These are phyloP conservation scores for Fusarium hainanense DNA, from an alignment of 2,329 filamentous ascomycete species.

Conservation along the genomic window DNA sequence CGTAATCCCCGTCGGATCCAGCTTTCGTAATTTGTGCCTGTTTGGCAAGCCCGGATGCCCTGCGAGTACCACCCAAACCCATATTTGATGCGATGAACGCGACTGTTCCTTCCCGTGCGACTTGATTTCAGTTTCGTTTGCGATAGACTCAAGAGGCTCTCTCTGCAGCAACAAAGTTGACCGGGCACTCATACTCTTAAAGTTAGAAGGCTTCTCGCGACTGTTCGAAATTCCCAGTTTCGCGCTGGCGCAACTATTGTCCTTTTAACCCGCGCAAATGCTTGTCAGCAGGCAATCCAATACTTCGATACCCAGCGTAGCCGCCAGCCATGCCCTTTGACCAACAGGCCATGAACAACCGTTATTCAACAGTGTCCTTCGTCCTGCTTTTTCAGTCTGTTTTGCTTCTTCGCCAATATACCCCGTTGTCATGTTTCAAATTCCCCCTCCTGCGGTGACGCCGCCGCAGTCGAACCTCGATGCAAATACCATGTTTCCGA, in stretches of 20 bases:
- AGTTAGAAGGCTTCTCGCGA: conserved; percentile 13
- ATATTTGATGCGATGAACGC: conserved; percentile 25
- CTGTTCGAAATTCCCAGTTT: conserved; percentile 21
- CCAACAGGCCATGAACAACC: conserved; percentile 57
- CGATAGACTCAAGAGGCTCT: conserved; percentile 28
- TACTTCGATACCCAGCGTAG: conserved; percentile 34
- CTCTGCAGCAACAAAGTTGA: conserved; percentile 1
- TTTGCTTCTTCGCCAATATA: conserved; percentile 43
- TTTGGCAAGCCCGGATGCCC: conserved; percentile 1
- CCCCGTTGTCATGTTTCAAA: conserved; percentile 60
- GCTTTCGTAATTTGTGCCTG: not conserved
- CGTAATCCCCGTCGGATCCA: not conserved
- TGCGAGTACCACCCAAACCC: conserved; percentile 10
- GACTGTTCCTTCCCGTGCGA: conserved; percentile 26
- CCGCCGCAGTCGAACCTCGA: conserved; percentile 55
- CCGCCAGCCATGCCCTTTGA: conserved; percentile 52
- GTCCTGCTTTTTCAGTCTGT: conserved; percentile 43
- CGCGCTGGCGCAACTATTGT: conserved; percentile 43
- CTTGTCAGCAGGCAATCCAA: conserved; percentile 47
- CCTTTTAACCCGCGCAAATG: conserved; percentile 53
- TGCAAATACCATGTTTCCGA: conserved; percentile 44
- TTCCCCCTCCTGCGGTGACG: conserved; percentile 63
- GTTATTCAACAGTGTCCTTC: conserved; percentile 42
- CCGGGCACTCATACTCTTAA: conserved; percentile 5
- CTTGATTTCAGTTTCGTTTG: conserved; percentile 26